Evolutionary conservation across 352 stramenopile species (phyloP).

Genomic region (Pythium vanterpoolii): DNA sequence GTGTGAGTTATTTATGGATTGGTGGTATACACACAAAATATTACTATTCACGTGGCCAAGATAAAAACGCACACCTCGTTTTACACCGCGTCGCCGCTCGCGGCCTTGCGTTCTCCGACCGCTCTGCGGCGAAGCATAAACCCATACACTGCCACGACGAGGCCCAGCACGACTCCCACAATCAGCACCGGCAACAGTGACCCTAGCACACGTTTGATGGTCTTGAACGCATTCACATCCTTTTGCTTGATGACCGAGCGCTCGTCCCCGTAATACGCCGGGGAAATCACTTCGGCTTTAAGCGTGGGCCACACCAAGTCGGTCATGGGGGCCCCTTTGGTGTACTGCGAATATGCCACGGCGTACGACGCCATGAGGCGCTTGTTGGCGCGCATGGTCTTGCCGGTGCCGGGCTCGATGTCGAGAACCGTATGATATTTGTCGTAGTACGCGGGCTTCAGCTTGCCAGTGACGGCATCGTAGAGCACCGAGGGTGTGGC

Average conservation of each 20-base stretch:
- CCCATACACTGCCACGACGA: conserved; percentile 33
- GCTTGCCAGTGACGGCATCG: conserved; percentile 35
- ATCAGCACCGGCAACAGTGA: conserved; percentile 61
- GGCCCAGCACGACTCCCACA: conserved; percentile 44
- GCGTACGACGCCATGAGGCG: conserved; percentile 58
- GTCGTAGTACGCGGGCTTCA: conserved; percentile 40
- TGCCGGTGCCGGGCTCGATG: conserved; percentile 63
- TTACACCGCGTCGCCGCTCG: conserved; percentile 2
- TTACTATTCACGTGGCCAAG: no score
- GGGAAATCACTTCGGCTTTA: conserved; percentile 51
- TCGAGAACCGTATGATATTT: conserved; percentile 62
- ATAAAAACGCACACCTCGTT: no score
- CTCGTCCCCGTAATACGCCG: conserved; percentile 61
- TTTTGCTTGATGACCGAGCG: conserved; percentile 40
- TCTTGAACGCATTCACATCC: conserved; percentile 43
- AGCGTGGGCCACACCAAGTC: conserved; percentile 59
- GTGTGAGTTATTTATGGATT: no score
- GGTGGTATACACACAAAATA: no score
- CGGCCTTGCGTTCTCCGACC: neutral
- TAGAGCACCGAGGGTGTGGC: conserved; percentile 46
- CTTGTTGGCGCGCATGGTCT: conserved; percentile 69
- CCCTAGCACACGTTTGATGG: conserved; percentile 38
- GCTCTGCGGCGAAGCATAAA: conserved; percentile 42
- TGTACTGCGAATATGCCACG: conserved; percentile 36
- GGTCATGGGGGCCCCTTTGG: conserved; percentile 44